phyloP scores from a whole-genome alignment of 192 early-diverging fungal species.

The Linnemannia exigua region DNA sequence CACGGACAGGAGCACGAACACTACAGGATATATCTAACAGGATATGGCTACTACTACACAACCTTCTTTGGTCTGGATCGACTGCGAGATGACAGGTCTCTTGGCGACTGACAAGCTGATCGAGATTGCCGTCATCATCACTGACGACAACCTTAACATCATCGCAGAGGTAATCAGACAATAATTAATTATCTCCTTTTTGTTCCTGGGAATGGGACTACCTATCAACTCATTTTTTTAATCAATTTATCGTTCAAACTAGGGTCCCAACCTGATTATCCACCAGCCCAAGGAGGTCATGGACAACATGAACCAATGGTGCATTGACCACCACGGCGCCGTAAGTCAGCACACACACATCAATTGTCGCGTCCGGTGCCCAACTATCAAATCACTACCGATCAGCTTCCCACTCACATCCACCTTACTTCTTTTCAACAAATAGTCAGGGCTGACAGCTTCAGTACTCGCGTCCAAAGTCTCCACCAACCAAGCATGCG shows the following conservation, averaged over 20 bases:
- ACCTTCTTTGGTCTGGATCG: slow-evolving; percentile 87
- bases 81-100: slow-evolving; percentile 89
- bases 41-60: slow-evolving; percentile 7
- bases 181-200: background rate
- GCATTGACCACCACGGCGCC: slow-evolving; percentile 85
- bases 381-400: background rate
- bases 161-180: slow-evolving; percentile 72
- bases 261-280: slow-evolving; percentile 81
- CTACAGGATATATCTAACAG: background rate
- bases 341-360: slow-evolving; percentile 53
- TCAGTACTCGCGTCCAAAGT: slow-evolving; percentile 78
- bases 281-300: slow-evolving; percentile 80
- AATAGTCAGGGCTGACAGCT: slow-evolving; percentile 82
- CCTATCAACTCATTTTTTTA: background rate
- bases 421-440: background rate
- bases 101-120: slow-evolving; percentile 83
- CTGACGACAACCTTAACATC: slow-evolving; percentile 88
- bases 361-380: background rate
- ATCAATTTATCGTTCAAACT: slow-evolving; percentile 12
- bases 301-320: slow-evolving; percentile 95
- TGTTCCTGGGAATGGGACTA: background rate
- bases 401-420: background rate
- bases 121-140: slow-evolving; percentile 92
- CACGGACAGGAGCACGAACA: background rate
- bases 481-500: slow-evolving; percentile 78